A percentile compares a stretch with the other conserved stretches of the same genome.
These are phyloP conservation scores for Yarrowia hollandica DNA, from an alignment of 805 yeast genomes.

Conservation along the genomic window DNA sequence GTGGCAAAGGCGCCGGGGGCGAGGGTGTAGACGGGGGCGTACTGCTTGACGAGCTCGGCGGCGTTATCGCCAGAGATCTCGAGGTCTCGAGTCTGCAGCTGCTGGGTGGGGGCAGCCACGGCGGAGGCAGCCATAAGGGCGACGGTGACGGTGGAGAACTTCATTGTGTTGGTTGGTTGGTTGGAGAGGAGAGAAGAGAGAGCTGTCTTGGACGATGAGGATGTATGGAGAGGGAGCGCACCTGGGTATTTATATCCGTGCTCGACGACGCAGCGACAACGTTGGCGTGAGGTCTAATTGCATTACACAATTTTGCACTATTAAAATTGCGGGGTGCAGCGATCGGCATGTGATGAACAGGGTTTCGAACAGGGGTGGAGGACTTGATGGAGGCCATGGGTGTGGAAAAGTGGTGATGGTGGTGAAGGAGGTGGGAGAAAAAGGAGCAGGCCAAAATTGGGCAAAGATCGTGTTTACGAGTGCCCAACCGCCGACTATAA, in stretches of 20 bases:
- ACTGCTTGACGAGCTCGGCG: conserved; percentile 22
- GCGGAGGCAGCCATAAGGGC: conserved; percentile 15
- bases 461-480: no score
- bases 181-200: background rate
- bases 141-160: conserved; percentile 10
- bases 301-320: background rate
- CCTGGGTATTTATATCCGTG: background rate
- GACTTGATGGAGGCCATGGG: no score
- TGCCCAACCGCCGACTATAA: no score
- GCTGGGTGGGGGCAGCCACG: conserved; percentile 13
- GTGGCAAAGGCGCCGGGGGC: conserved; percentile 25
- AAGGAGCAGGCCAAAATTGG: no score
- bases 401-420: no score
- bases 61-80: conserved; percentile 14
- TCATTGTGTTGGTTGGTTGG: no score
- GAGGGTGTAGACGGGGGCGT: conserved; percentile 26
- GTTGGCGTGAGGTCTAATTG: background rate
- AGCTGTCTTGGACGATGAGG: background rate
- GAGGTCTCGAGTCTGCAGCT: conserved; percentile 9
- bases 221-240: background rate
- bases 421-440: no score
- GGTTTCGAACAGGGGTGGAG: conserved; percentile 26
- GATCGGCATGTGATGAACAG: conserved; percentile 22
- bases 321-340: conserved; percentile 26
- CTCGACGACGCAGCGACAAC: background rate